Evolutionary conservation across 305 asterid genomes (phyloP), one percentile per base, ranked within the genome.

Genomic region (Fraxinus paxiana): DNA sequence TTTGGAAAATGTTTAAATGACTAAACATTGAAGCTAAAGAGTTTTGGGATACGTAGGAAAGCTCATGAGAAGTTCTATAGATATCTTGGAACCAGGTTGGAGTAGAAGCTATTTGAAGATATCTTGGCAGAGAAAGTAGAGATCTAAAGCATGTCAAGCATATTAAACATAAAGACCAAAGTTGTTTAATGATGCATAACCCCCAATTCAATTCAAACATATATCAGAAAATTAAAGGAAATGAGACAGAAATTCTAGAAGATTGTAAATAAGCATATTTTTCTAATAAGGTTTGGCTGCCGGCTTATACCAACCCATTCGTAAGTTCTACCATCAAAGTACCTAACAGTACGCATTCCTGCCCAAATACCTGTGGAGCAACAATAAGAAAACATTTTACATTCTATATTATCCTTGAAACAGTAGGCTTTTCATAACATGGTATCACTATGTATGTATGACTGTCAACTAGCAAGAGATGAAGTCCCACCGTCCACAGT

Each of bases 301-400:
- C 94, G 87, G 91, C 98, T 95, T 83, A 95, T 91, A 78, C 98
- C 97, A 74, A 95, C 98, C 99, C 99, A 95, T 81, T 95, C 97
- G 12, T 95, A 95, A 6, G 99, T 95, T 91, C 85, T 92, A 54
- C 98, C 99, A 75, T 95, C 98, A 77, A 95, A 95, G 82, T 95
- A 92, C 59, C 97, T 85, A 70, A 95, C 99, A 4, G 97, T 93
- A 17, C 88, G 87, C 99, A 95, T 95, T 81, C 99, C 99, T 24
- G 99, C 97, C 98, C 97, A 95, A 73, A 95, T 95, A 77, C 99
- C 98, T 95, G 86, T 73, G 79, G 38, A 80, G 22, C 81, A 82
- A 61, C 71, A 61, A 61, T 20, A 82, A 82, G 70, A 20, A 61
- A 22, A 28, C 7, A 65, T 7, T 65, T 9, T 65, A 65, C 73